Base-by-base conservation (phyloP, 768 basidiomycete species). In the Pisolithus sp. region DNA sequence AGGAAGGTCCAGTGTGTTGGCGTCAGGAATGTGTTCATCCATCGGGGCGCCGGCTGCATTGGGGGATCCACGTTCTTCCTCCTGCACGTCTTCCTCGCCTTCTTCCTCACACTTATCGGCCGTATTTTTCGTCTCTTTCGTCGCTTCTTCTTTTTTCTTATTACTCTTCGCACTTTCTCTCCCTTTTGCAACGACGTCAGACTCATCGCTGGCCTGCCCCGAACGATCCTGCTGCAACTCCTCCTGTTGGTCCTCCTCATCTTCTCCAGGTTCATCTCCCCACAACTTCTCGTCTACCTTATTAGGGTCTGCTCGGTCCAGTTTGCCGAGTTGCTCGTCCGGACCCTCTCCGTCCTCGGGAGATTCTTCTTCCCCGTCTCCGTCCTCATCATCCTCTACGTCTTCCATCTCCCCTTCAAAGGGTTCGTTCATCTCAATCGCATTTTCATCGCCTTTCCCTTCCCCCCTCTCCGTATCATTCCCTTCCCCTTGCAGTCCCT, bases 211-310 rank as follows among this genome's bases (percentile, higher is more conserved):
- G 71, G 59, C 46, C 39, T 75, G 67, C 48, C 73, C 71, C 36
- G 83, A 81, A 58, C 75, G 78, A 55, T 89, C 83, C 55, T 87
- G 71, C 50, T 82, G 71, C 21, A 77, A 71, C 63, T 83, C 78
- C 42, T 83, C 76, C 24, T 68, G 68, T n/a, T 74, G 66, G 20
- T 76, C 70, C 13, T 75, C 62, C 46, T 81, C 76, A 24, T 79
- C 74, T 4, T 80, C 76, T 12, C 79, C 80, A 46, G 74, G 68
- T 58, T 95, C 86, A 56, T 94, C 89, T 18, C 89, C 93, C 95
- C 96, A 98, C 58, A 99, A 73, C 72, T 98, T 97, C 71, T 99
- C 95, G 62, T 98, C 95, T 15, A 96, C 80, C 0, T 85, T 84
- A 23, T 81, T 76, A 8, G 90, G 86, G 69, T 97, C 95, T 17